Conservation (phyloP, 148 eudicot genomes). For the Rhododendron griersonianum region DNA sequence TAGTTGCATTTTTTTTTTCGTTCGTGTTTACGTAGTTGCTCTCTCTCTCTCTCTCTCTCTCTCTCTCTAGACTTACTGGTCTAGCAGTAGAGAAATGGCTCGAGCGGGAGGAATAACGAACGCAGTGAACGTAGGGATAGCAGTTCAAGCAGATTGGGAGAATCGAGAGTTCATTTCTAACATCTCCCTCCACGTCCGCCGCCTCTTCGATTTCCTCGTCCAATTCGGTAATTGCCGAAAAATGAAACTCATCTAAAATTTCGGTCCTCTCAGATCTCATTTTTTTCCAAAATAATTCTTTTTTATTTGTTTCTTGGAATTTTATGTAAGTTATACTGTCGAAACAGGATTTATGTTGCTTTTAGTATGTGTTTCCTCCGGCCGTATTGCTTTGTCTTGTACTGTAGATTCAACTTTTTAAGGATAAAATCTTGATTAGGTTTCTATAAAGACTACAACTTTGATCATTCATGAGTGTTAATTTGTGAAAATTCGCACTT, state of each 20-base stretch:
- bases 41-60: background rate
- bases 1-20: too few relatives aligned
- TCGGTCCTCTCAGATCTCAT: constrained; percentile 12
- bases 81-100: constrained; percentile 39
- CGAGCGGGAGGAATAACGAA: constrained; percentile 93
- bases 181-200: constrained; percentile 88
- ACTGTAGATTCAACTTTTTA: too few relatives aligned
- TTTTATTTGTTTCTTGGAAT: background rate
- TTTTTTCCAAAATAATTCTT: background rate
- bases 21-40: background rate
- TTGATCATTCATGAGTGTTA: too few relatives aligned
- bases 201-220: constrained; percentile 90
- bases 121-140: constrained; percentile 96
- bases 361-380: too few relatives aligned
- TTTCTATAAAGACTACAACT: too few relatives aligned
- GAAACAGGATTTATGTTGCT: too few relatives aligned
- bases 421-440: too few relatives aligned
- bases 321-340: background rate
- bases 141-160: constrained; percentile 99
- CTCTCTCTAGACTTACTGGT: background rate
- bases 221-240: constrained; percentile 57
- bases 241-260: background rate
- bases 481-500: too few relatives aligned
- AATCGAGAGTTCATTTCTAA: constrained; percentile 94
- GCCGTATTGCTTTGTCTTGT: too few relatives aligned